These are phyloP conservation scores for Eucalyptus marginata DNA, from an alignment of 345 rosid species.

Conservation along the genomic window DNA sequence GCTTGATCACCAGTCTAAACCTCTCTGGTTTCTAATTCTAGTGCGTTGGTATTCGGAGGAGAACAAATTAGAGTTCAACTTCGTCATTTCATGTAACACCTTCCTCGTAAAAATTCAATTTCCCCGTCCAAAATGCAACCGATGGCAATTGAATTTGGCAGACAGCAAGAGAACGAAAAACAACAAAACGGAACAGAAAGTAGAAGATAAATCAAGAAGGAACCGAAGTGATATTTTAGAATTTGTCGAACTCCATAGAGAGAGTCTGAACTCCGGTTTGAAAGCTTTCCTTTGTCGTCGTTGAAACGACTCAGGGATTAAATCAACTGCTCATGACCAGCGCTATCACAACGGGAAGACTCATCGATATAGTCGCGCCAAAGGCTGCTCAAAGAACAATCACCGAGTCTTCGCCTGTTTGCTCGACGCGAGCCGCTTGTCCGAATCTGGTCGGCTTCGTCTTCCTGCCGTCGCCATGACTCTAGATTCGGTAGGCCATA, in stretches of 20 bases:
- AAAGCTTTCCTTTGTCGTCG: background rate
- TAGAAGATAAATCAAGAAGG: background rate
- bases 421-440: background rate
- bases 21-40: background rate
- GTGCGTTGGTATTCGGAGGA: background rate
- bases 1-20: background rate
- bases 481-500: background rate
- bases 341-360: background rate
- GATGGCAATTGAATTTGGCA: background rate
- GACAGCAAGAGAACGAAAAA: background rate
- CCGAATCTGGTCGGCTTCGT: background rate
- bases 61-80: background rate
- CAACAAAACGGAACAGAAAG: background rate
- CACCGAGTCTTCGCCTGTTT: background rate
- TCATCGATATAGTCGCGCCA: background rate
- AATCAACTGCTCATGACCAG: background rate
- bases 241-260: background rate
- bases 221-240: background rate
- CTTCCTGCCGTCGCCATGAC: background rate
- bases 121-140: background rate
- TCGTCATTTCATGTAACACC: background rate
- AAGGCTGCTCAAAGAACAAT: background rate
- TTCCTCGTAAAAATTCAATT: background rate
- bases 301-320: background rate
- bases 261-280: background rate